Conservation (phyloP, 139 green algal genomes). For the Chlamydomonas sp. region DNA sequence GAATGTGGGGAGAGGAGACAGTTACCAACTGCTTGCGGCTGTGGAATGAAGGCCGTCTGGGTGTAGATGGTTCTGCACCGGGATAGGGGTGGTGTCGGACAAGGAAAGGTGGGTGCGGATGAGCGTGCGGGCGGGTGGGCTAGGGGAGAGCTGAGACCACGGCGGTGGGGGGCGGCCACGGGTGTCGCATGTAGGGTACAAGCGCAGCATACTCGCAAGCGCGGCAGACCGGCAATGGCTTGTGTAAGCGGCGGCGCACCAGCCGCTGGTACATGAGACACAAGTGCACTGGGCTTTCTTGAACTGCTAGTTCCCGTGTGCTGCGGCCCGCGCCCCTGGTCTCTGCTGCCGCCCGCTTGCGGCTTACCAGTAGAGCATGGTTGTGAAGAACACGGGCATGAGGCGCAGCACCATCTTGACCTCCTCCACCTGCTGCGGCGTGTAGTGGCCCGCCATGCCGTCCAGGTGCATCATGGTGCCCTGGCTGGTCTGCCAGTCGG, state of each 20-base stretch:
- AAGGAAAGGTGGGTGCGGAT: not conserved
- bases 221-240: too few relatives aligned
- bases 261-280: too few relatives aligned
- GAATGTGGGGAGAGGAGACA: not conserved
- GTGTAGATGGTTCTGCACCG: constrained; percentile 85
- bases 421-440: constrained; percentile 85
- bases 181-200: too few relatives aligned
- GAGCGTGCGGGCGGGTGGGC: too few relatives aligned
- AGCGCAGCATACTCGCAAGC: too few relatives aligned
- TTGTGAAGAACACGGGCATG: constrained; percentile 91
- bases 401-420: constrained; percentile 93
- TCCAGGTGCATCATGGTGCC: constrained; percentile 50
- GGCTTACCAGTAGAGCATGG: constrained; percentile 85
- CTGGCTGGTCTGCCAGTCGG: constrained; percentile 64
- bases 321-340: not conserved
- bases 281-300: not conserved
- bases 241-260: too few relatives aligned
- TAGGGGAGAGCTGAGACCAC: too few relatives aligned
- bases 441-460: constrained; percentile 59
- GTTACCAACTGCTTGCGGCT: not conserved
- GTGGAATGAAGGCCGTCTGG: constrained; percentile 77
- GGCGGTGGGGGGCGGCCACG: too few relatives aligned
- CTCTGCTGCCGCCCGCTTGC: not conserved
- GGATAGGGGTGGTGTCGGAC: not conserved
- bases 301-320: not conserved